These are phyloP conservation scores for Aspergillus haitiensis DNA, from an alignment of 495 filamentous ascomycete genomes.

Conservation along the genomic window DNA sequence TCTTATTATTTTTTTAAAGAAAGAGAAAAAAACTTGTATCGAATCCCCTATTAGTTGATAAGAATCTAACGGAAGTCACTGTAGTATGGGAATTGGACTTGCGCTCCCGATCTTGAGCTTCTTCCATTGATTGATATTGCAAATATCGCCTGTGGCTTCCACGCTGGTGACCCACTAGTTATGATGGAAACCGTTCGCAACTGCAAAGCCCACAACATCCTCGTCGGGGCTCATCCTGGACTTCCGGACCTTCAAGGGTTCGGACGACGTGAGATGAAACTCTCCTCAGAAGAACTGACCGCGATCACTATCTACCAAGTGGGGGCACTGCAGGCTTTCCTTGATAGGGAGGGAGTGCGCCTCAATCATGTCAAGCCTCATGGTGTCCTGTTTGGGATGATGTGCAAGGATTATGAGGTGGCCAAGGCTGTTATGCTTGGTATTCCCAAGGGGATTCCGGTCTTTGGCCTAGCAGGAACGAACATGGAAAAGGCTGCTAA, in stretches of 20 bases:
- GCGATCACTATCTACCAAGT: conserved; percentile 60
- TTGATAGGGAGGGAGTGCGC: conserved; percentile 53
- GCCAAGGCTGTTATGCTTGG: conserved; percentile 54
- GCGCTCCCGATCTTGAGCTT: conserved; percentile 57
- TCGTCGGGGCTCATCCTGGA: conserved; percentile 60
- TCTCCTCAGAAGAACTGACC: conserved; percentile 55
- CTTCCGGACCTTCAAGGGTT: conserved; percentile 64
- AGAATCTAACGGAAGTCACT: no score
- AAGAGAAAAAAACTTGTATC: background rate
- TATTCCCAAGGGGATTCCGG: conserved; percentile 50
- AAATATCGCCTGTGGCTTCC: conserved; percentile 65
- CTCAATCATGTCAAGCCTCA: conserved; percentile 64
- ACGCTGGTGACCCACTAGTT: conserved; percentile 55
- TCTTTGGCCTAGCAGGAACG: conserved; percentile 59
- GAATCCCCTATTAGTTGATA: conserved; percentile 1
- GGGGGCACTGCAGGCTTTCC: conserved; percentile 56
- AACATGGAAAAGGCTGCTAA: conserved; percentile 53
- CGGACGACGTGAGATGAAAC: conserved; percentile 57
- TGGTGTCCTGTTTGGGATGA: conserved; percentile 56
- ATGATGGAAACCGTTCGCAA: conserved; percentile 58
- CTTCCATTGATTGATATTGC: conserved; percentile 60
- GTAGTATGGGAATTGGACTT: conserved; percentile 45
- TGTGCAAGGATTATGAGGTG: conserved; percentile 52
- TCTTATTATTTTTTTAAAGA: background rate
- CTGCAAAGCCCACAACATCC: conserved; percentile 55